phyloP scores from a whole-genome alignment of 73 alveolate species.

The Paramecium octaurelia region DNA sequence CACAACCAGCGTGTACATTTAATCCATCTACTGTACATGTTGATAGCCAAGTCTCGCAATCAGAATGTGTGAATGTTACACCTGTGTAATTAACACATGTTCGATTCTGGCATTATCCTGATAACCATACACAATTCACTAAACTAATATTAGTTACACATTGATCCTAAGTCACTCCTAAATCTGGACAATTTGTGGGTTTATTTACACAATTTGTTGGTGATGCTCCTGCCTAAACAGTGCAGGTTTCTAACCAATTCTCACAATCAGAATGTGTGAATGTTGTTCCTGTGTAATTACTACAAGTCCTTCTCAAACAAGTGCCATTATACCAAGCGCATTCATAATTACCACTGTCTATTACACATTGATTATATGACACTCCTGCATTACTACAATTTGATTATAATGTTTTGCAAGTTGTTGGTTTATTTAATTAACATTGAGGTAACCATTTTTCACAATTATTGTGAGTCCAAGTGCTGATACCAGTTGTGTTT shows the following conservation, averaged over 20 bases:
- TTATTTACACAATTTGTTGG: not conserved
- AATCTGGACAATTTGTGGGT: constrained; percentile 3
- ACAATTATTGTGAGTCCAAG: constrained; percentile 20
- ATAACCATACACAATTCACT: constrained; percentile 17
- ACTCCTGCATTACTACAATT: constrained; percentile 25
- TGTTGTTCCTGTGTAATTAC: constrained; percentile 1
- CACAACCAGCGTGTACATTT: not conserved
- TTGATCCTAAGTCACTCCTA: not conserved
- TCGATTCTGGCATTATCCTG: not conserved
- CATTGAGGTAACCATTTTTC: not conserved
- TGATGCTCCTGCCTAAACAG: not conserved
- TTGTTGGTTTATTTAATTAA: constrained; percentile 25
- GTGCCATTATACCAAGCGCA: constrained; percentile 37
- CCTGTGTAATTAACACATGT: not conserved
- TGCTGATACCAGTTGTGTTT: not conserved
- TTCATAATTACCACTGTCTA: not conserved
- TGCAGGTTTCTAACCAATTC: constrained; percentile 25
- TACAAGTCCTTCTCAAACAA: not conserved
- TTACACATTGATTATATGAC: not conserved
- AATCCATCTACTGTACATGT: constrained; percentile 29
- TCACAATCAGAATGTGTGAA: not conserved
- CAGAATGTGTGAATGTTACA: constrained; percentile 1
- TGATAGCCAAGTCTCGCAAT: not conserved
- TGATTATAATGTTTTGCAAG: not conserved
- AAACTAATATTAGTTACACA: not conserved